Evolutionary conservation across 129 eudicot genomes (phyloP), one percentile per base, ranked within the genome.

Genomic region (Lonicera japonica): DNA sequence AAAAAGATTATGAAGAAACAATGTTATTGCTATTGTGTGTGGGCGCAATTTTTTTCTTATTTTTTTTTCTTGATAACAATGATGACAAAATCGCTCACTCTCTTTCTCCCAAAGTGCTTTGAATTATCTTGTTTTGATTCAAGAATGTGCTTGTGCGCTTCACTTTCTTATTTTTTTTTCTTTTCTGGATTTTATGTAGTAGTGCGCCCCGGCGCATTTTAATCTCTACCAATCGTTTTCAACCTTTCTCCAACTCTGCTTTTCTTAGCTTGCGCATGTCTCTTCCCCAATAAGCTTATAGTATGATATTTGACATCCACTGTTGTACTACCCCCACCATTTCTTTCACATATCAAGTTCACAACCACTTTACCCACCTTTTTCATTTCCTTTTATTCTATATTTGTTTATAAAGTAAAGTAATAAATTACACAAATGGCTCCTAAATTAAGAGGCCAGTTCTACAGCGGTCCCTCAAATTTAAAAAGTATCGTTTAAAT

Each of bases 171-270:
- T n/a, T n/a, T n/a, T n/a, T n/a, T n/a, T n/a, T n/a, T n/a, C n/a
- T n/a, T n/a, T n/a, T 20, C 29, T 19, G 10, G 22, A 36, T 52
- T 53, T 70, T 54, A 51, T 1, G 63, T 38, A 64, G 41, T 68
- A 73, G 82, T 75, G 87, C 83, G 75, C 72, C 68, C 58, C 36
- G 56, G 75, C 51, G 67, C 76, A 80, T 71, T 65, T 73, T 65
- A 70, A 75, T 67, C 29, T 56, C 83, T 55, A 74, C 66, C 75
- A 56, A 74, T 73, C 74, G 53, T 54, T 73, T 43, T 77, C 83
- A 39, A 69, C 68, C 74, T 22, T 66, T 54, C 51, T 69, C 83
- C 62, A 50, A 19, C 29, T 40, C 69, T 34, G 54, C 54, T 52
- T 58, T 68, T 73, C 21, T 21, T 48, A 58, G 18, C 57, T 55